These are phyloP conservation scores for Andrographis paniculata DNA, from an alignment of 305 asterid genomes.

Conservation along the genomic window DNA sequence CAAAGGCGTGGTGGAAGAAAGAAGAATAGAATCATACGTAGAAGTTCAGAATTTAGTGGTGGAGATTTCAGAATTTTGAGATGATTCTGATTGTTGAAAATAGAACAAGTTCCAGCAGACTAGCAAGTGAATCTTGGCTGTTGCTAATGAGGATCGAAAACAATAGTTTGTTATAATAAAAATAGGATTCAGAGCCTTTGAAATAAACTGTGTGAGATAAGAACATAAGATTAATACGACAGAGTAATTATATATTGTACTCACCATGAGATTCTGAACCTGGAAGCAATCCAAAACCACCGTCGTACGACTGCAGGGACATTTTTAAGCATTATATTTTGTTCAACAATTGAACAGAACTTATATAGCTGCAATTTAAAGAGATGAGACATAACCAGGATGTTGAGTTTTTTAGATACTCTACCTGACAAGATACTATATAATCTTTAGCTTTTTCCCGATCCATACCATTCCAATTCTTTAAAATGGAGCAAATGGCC, in stretches of 20 bases:
- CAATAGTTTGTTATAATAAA: too few species aligned
- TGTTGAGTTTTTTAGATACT: conserved; percentile 8
- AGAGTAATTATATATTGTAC: conserved; percentile 33
- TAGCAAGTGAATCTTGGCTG: too few species aligned
- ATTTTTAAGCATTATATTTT: conserved; percentile 10
- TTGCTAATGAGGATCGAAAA: too few species aligned
- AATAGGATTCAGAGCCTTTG: too few species aligned
- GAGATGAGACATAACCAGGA: conserved; percentile 6
- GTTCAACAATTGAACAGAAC: conserved; percentile 6
- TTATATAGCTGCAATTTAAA: conserved; percentile 13
- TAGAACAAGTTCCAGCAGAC: too few species aligned
- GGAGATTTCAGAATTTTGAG: too few species aligned
- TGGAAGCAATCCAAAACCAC: conserved; percentile 88
- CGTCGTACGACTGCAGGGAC: conserved; percentile 86
- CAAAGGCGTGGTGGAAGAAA: too few species aligned
- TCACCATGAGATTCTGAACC: conserved; percentile 96
- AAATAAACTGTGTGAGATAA: too few species aligned
- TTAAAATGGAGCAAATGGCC: conserved; percentile 75
- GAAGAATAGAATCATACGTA: too few species aligned
- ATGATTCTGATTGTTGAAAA: too few species aligned
- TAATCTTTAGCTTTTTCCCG: conserved; percentile 73
- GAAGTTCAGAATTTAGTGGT: too few species aligned
- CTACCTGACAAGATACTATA: conserved; percentile 77
- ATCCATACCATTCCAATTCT: conserved; percentile 88
- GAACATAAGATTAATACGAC: too few species aligned